These are phyloP conservation scores for Starmerella bombi DNA, from an alignment of 805 yeast genomes.

Conservation along the genomic window DNA sequence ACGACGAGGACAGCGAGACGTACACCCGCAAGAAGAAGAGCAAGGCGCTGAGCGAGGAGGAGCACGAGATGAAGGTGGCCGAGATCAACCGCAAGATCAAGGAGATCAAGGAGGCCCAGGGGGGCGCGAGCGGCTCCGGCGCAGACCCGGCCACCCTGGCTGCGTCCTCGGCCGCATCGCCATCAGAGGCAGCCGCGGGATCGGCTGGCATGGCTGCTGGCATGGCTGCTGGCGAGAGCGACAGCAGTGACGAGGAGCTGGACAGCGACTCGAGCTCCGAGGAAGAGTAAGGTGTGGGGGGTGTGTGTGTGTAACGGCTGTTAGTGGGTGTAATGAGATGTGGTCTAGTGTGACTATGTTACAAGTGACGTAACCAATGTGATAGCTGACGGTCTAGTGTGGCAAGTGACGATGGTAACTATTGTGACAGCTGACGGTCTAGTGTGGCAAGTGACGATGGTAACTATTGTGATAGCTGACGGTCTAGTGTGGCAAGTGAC, in stretches of 20 bases:
- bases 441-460: too few relatives aligned
- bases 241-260: constrained; percentile 23
- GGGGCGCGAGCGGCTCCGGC: constrained; percentile 10
- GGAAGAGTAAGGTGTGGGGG: constrained; percentile 24
- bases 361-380: too few relatives aligned
- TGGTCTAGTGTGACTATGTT: too few relatives aligned
- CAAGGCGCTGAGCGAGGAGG: constrained; percentile 50
- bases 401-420: too few relatives aligned
- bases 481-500: too few relatives aligned
- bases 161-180: constrained; percentile 6
- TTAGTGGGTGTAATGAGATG: too few relatives aligned
- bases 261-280: constrained; percentile 26
- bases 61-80: constrained; percentile 54
- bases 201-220: constrained; percentile 12
- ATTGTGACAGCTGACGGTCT: too few relatives aligned
- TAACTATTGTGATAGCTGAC: too few relatives aligned
- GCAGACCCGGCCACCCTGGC: too few relatives aligned
- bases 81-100: constrained; percentile 62
- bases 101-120: constrained; percentile 38
- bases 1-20: not conserved
- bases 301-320: too few relatives aligned
- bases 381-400: too few relatives aligned
- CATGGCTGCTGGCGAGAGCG: constrained; percentile 18
- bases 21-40: constrained; percentile 4
- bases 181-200: not conserved